Conservation (phyloP, 2,329 filamentous ascomycete species). For the Huntiella abstrusa region DNA sequence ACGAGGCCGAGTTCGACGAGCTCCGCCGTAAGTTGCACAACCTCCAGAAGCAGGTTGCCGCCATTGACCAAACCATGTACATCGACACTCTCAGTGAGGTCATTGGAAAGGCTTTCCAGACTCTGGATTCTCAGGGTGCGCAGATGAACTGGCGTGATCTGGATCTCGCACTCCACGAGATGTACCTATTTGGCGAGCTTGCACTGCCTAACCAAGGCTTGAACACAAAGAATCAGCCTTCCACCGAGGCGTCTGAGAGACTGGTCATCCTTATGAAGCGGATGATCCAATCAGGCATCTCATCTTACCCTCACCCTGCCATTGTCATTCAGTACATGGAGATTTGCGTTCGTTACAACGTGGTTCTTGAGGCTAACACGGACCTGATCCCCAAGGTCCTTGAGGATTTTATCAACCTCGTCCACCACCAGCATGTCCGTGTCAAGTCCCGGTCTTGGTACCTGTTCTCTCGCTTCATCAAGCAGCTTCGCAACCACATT, state of each 20-base stretch:
- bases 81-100: slow-evolving; percentile 74
- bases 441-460: slow-evolving; percentile 92
- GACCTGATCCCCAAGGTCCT: slow-evolving; percentile 69
- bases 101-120: slow-evolving; percentile 72
- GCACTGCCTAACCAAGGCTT: slow-evolving; percentile 75
- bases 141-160: slow-evolving; percentile 87
- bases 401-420: slow-evolving; percentile 77
- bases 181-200: slow-evolving; percentile 88
- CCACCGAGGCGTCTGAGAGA: slow-evolving; percentile 58
- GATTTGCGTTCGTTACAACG: slow-evolving; percentile 83
- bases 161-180: slow-evolving; percentile 83
- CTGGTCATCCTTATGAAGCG: slow-evolving; percentile 84
- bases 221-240: slow-evolving; percentile 70
- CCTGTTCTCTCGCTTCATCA: slow-evolving; percentile 81
- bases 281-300: slow-evolving; percentile 82
- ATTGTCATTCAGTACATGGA: slow-evolving; percentile 97
- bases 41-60: slow-evolving; percentile 80
- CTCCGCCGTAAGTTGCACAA: slow-evolving; percentile 76
- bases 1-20: slow-evolving; percentile 94
- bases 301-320: slow-evolving; percentile 71
- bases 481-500: slow-evolving; percentile 65
- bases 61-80: slow-evolving; percentile 73
- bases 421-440: slow-evolving; percentile 73
- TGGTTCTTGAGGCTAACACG: slow-evolving; percentile 75
- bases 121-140: slow-evolving; percentile 52